These are phyloP conservation scores for Fistulina hepatica DNA, from an alignment of 1,284 basidiomycete species.

Conservation along the genomic window DNA sequence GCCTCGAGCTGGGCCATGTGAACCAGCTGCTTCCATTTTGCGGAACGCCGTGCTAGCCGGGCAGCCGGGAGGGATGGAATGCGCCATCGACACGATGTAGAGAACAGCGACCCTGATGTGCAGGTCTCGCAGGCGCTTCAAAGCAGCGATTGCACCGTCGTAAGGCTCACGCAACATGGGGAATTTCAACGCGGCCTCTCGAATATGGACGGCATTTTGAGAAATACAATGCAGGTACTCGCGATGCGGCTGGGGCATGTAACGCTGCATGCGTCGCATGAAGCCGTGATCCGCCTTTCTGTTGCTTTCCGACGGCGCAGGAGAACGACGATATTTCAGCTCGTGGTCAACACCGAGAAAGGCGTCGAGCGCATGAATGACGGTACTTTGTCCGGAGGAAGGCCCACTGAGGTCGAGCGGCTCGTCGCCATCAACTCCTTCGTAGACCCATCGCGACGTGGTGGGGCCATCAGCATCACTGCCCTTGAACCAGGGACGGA, in stretches of 20 bases:
- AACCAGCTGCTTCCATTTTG: slow-evolving; percentile 35
- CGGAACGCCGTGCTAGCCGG: slow-evolving; percentile 36
- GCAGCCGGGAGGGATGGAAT: slow-evolving; percentile 40
- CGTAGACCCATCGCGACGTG: slow-evolving; percentile 66
- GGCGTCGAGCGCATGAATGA: slow-evolving; percentile 78
- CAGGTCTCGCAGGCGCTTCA: slow-evolving; percentile 75
- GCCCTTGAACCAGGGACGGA: slow-evolving; percentile 91
- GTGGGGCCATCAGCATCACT: slow-evolving; percentile 52
- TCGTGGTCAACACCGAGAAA: slow-evolving; percentile 79
- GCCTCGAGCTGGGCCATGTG: slow-evolving; percentile 39
- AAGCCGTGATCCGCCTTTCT: slow-evolving; percentile 59
- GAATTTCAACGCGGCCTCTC: slow-evolving; percentile 44
- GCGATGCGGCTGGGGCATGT: slow-evolving; percentile 72
- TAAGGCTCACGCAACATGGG: slow-evolving; percentile 61
- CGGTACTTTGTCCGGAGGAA: slow-evolving; percentile 87
- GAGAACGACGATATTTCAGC: slow-evolving; percentile 60
- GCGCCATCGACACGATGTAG: slow-evolving; percentile 73
- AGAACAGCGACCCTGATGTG: slow-evolving; percentile 86
- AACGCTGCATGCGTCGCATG: slow-evolving; percentile 72
- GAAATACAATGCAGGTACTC: slow-evolving; percentile 51
- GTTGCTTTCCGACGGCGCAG: slow-evolving; percentile 54
- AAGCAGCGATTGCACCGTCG: slow-evolving; percentile 64
- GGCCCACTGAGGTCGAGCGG: slow-evolving; percentile 80
- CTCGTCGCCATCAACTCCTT: slow-evolving; percentile 50
- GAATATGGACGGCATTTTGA: slow-evolving; percentile 35